These are phyloP conservation scores for Kodamaea plutei DNA, from an alignment of 1,139 yeast genomes.

Conservation along the genomic window DNA sequence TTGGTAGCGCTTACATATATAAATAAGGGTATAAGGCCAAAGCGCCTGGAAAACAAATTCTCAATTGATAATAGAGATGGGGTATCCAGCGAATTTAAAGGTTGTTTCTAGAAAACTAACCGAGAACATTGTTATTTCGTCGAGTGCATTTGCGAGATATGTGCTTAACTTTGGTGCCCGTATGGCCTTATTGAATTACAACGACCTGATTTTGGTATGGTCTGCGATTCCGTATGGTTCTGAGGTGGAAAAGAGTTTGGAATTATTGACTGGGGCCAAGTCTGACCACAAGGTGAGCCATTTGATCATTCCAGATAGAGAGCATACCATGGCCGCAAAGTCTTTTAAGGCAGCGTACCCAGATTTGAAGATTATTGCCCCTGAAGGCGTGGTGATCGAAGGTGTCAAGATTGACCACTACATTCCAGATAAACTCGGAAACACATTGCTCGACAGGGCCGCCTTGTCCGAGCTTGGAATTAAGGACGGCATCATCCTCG, in stretches of 20 bases:
- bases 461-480: slow-evolving; percentile 21
- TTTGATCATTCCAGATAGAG: slow-evolving; percentile 50
- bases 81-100: slow-evolving; percentile 35
- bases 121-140: slow-evolving; percentile 45
- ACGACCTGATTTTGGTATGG: slow-evolving; percentile 47
- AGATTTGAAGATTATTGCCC: slow-evolving; percentile 46
- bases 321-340: slow-evolving; percentile 55
- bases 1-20: no score
- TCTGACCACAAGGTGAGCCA: slow-evolving; percentile 35
- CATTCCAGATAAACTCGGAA: slow-evolving; percentile 14
- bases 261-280: slow-evolving; percentile 26
- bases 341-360: slow-evolving; percentile 50
- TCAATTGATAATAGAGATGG: slow-evolving; percentile 26
- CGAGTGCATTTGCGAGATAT: slow-evolving; percentile 43
- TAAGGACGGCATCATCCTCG: slow-evolving; percentile 15
- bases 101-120: slow-evolving; percentile 43
- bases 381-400: slow-evolving; percentile 30
- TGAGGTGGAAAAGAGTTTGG: slow-evolving; percentile 37
- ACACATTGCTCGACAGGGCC: slow-evolving; percentile 19
- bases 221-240: slow-evolving; percentile 60
- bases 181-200: slow-evolving; percentile 41
- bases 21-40: no score
- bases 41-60: no score
- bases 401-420: slow-evolving; percentile 27
- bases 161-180: slow-evolving; percentile 57